Evolutionary conservation across 495 filamentous ascomycete genomes (phyloP).

Genomic region (Rhizodiscina lignyota): DNA sequence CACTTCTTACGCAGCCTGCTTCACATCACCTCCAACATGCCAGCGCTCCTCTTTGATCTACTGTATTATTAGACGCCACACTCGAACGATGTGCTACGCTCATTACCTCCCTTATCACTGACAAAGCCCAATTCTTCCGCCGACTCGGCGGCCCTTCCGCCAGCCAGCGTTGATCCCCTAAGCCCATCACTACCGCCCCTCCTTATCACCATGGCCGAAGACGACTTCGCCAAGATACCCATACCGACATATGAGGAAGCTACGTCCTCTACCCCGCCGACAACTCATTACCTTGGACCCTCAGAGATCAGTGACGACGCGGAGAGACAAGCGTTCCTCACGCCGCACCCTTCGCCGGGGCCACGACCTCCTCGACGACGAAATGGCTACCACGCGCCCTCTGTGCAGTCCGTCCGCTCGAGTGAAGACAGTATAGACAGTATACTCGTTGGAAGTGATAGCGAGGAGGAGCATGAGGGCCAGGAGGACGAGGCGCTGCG

Average conservation of each 20-base stretch:
- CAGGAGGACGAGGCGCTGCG: constrained; percentile 41
- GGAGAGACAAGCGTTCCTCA: constrained; percentile 45
- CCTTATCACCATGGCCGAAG: too few relatives aligned
- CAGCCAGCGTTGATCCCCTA: not conserved
- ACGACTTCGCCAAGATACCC: constrained; percentile 49
- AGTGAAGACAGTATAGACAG: constrained; percentile 32
- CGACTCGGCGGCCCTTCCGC: not conserved
- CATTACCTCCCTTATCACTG: not conserved
- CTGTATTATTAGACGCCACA: too few relatives aligned
- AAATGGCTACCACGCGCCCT: constrained; percentile 54
- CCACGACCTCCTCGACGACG: constrained; percentile 8
- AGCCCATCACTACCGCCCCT: too few relatives aligned
- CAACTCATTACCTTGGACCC: constrained; percentile 38
- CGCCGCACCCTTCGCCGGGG: constrained; percentile 6
- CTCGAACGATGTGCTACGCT: too few relatives aligned
- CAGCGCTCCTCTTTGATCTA: too few relatives aligned
- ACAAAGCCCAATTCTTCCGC: not conserved
- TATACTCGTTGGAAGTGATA: constrained; percentile 6
- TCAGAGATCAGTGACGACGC: constrained; percentile 37
- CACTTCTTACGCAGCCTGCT: too few relatives aligned
- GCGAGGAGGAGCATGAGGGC: constrained; percentile 7
- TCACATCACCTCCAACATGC: too few relatives aligned
- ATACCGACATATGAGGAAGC: constrained; percentile 96
- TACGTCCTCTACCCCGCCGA: constrained; percentile 40
- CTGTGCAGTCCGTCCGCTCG: constrained; percentile 51